Evolutionary conservation across 352 stramenopile species (phyloP).

Genomic region (Globisporangium emineosum): DNA sequence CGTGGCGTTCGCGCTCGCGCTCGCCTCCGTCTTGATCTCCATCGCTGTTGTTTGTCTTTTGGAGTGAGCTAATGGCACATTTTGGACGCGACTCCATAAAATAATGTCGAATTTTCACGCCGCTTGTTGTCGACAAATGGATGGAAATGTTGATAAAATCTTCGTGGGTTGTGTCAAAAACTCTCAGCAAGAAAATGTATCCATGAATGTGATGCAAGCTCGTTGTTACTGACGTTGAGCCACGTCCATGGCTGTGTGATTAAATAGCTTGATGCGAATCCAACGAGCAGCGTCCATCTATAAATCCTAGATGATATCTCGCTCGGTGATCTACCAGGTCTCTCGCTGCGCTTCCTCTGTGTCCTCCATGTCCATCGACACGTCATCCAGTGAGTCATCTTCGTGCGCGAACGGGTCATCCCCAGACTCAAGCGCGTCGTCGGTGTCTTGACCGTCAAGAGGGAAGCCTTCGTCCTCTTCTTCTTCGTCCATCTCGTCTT

Average conservation of each 20-base stretch:
- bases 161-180: neutral
- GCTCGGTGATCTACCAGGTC: slow-evolving; percentile 4
- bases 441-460: slow-evolving; percentile 27
- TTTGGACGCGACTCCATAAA: neutral
- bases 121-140: too few relatives aligned
- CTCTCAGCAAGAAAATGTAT: neutral
- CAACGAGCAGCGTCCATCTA: neutral
- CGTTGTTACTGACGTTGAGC: too few relatives aligned
- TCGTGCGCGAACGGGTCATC: slow-evolving; percentile 33
- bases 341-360: slow-evolving; percentile 4
- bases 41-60: neutral
- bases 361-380: slow-evolving; percentile 48
- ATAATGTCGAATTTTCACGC: too few relatives aligned
- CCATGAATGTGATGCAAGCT: too few relatives aligned
- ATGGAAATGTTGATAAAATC: neutral
- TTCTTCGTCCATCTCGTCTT: slow-evolving; percentile 31
- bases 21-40: slow-evolving; percentile 18
- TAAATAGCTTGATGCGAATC: neutral
- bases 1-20: slow-evolving; percentile 11
- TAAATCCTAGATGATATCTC: neutral
- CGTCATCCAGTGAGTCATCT: slow-evolving; percentile 31
- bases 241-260: neutral
- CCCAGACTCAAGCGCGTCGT: slow-evolving; percentile 21
- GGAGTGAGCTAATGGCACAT: neutral
- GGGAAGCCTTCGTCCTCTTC: slow-evolving; percentile 32